These are phyloP conservation scores for Lachancea mirantina DNA, from an alignment of 805 yeast species.

Conservation along the genomic window DNA sequence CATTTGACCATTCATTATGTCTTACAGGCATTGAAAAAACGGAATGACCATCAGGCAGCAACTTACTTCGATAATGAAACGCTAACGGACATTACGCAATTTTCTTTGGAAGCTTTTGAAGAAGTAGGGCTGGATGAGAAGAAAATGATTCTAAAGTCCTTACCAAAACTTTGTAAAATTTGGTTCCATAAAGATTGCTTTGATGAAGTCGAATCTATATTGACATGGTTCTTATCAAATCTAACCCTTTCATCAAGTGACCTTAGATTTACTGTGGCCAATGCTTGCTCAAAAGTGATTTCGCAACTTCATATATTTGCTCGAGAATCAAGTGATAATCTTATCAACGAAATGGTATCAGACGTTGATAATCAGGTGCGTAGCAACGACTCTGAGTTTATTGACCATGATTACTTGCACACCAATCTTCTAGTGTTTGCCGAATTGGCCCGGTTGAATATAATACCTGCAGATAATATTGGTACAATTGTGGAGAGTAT, in stretches of 20 bases:
- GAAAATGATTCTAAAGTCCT: conserved; percentile 12
- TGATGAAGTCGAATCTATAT: conserved; percentile 39
- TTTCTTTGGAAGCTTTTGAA: conserved; percentile 26
- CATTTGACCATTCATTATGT: conserved; percentile 17
- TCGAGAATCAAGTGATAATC: conserved; percentile 17
- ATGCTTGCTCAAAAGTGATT: conserved; percentile 48
- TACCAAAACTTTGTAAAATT: conserved; percentile 23
- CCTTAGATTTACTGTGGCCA: conserved; percentile 60
- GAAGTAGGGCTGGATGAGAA: conserved; percentile 5
- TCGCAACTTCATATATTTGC: conserved; percentile 28
- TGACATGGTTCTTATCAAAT: conserved; percentile 41
- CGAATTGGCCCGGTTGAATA: conserved; percentile 22
- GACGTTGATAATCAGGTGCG: conserved; percentile 13
- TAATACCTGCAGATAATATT: conserved; percentile 8
- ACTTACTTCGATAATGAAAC: conserved; percentile 1
- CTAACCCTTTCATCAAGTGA: conserved; percentile 45
- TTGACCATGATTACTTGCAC: conserved; percentile 31
- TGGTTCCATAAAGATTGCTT: conserved; percentile 26
- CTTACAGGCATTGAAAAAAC: conserved; percentile 10
- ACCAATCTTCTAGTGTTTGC: conserved; percentile 32
- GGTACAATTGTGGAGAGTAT: conserved; percentile 22
- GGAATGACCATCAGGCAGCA: not conserved
- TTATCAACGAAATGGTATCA: conserved; percentile 27
- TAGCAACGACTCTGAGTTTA: conserved; percentile 10
- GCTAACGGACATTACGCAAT: conserved; percentile 36